Base-by-base conservation (phyloP, 1,139 yeast species). In the Kluyveromyces marxianus region DNA sequence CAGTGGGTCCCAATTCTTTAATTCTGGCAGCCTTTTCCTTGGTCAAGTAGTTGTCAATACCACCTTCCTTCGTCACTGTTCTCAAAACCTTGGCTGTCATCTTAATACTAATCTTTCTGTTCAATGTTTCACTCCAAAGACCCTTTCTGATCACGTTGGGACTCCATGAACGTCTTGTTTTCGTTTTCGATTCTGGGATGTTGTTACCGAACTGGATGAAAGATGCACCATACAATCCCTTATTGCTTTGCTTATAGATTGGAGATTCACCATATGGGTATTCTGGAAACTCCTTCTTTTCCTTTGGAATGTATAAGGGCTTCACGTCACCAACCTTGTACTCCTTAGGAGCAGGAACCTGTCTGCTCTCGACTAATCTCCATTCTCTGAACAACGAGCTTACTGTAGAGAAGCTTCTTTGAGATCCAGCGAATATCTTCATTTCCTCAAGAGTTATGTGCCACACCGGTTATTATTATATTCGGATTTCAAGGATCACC, bases 31-130 rank as follows among this genome's bases (percentile, higher is more conserved):
- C 74, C 56, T 84, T 87, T 51, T 88, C 95, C 68, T 92, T 92
- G 47, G 81, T 76, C 51, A 92, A 68, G 63, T 92, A 92, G 55
- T 81, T 80, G 62, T 92, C 98, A 51, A 92, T 72, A 10, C 98
- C 98, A 52, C 97, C 97, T 66, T 90, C 97, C 57, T 81, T 86
- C 48, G 86, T 82, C 52, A 92, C 83, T 1, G 97, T 89, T 58
- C 83, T 79, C 60, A 92, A 72, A 3, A 89, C 97, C 50, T 82
- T 77, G 21, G 97, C 77, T n/a, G 90, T 81, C 31, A 88, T 80
- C 51, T 75, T 79, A 45, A 87, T 67, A 44, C 71, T 71, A 42
- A 81, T 69, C 42, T 69, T 62, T 54, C 72, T 74, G 51, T 79
- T 70, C 57, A 92, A 74, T 1, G 85, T 71, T 56, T 87, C 96